Evolutionary conservation across 176 grass and related monocot genomes (phyloP), one percentile per base, ranked within the genome.

Genomic region (Chloris gayana): DNA sequence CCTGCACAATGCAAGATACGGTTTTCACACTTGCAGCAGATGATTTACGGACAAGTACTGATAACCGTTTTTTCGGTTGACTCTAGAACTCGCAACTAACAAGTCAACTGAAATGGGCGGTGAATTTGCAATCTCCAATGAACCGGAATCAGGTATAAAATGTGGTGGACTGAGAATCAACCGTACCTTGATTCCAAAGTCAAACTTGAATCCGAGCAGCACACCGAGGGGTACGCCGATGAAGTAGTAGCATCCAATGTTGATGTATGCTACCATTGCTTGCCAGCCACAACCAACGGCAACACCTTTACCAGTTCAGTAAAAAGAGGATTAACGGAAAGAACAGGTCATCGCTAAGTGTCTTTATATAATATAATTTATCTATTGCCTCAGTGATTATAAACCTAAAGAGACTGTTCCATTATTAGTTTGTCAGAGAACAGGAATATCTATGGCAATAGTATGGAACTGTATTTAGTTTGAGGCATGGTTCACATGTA

Each of bases 221-320:
- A 61, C 50, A 38, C 91, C 94, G 44, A 93, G 57, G 41, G 94
- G 91, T 8, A 97, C 8, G 80, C 91, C 94, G 7, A 97, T 90
- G 73, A 97, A 85, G 57, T 98, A 98, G 65, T 94, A 98, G 83
- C 89, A 92, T 49, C 77, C 95, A 24, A 97, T 89, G 82, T 97
- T 97, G 41, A 97, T 91, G 37, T 90, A 97, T 4, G 94, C 94
- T 37, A 94, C 89, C 61, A 80, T 84, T 41, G 87, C 94, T 88
- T 97, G 91, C 94, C 91, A 97, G 50, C 89, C 95, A 80, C 95
- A 89, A 24, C 92, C 92, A 83, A 94, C 92, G 67, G 95, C 95
- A 67, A 94, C 92, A 70, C 95, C 95, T 98, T 86, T 45, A 81
- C 34, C 7, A 26, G 12, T 57, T 14, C 39, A 80, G 57, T 49